A percentile compares a stretch with the other conserved stretches of the same genome.
Evolutionary conservation across 2,329 filamentous ascomycete genomes (phyloP).

Genomic region (Hypoxylon sp.): DNA sequence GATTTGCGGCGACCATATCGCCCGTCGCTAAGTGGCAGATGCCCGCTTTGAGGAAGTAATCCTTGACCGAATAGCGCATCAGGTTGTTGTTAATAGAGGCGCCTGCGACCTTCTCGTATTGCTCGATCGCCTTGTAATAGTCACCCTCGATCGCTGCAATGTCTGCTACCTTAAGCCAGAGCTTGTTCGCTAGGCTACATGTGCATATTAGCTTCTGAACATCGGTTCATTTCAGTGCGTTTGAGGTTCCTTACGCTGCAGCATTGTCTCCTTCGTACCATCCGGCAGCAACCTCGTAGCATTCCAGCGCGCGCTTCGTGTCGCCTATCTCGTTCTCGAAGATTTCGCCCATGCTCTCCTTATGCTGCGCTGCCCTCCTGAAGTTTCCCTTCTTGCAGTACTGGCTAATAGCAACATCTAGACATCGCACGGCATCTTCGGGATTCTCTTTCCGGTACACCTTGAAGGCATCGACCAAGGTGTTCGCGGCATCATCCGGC

Average conservation of each 20-base stretch:
- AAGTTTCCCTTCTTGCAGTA: constrained; percentile 94
- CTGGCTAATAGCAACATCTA: constrained; percentile 84
- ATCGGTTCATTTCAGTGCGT: neutral
- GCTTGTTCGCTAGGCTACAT: constrained; percentile 87
- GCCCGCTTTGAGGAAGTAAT: constrained; percentile 94
- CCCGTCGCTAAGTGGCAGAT: constrained; percentile 85
- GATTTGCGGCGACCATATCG: constrained; percentile 83
- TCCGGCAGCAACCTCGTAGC: constrained; percentile 86
- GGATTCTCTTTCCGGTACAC: constrained; percentile 90
- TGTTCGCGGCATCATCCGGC: constrained; percentile 92
- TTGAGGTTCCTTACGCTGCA: constrained; percentile 73
- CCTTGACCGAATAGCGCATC: constrained; percentile 94
- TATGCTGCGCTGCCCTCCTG: constrained; percentile 88
- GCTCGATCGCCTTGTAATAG: constrained; percentile 85
- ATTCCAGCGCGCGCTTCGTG: constrained; percentile 81
- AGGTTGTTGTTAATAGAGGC: constrained; percentile 88
- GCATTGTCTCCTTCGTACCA: constrained; percentile 94
- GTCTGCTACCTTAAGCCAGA: constrained; percentile 93
- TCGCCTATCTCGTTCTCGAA: constrained; percentile 88
- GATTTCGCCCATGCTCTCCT: constrained; percentile 89
- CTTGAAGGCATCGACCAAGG: constrained; percentile 92
- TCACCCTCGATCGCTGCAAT: constrained; percentile 85
- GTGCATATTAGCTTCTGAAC: constrained; percentile 21
- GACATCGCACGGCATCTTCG: constrained; percentile 83
- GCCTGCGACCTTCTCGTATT: constrained; percentile 87